These are phyloP conservation scores for Thermomyces lanuginosus DNA, from an alignment of 2,329 filamentous ascomycete species.

Conservation along the genomic window DNA sequence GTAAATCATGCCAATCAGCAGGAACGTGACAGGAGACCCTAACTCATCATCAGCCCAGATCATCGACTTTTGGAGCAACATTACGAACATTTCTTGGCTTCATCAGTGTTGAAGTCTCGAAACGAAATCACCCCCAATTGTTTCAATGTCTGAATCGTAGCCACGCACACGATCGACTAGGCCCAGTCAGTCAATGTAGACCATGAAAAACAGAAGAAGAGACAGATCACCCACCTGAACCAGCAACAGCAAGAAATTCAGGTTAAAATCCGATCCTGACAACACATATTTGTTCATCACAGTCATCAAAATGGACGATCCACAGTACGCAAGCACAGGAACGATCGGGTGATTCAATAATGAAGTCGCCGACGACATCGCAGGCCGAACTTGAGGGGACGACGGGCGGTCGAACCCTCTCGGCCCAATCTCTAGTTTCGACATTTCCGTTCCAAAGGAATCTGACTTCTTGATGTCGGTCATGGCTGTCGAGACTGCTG, in stretches of 20 bases:
- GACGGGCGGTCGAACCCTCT: constrained; percentile 3
- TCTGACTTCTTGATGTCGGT: constrained; percentile 75
- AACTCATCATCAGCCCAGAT: not conserved
- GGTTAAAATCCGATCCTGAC: constrained; percentile 77
- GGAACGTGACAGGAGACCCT: constrained; percentile 94
- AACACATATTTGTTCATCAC: constrained; percentile 99
- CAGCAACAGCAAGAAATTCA: constrained; percentile 88
- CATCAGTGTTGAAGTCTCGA: constrained; percentile 67
- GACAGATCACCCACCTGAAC: constrained; percentile 54
- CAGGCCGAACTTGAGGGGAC: not conserved
- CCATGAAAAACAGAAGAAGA: not conserved
- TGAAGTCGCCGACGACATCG: constrained; percentile 12
- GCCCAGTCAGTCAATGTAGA: constrained; percentile 3
- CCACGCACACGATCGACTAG: constrained; percentile 76
- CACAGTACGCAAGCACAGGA: constrained; percentile 79
- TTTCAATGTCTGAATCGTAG: constrained; percentile 71
- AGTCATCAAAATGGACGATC: constrained; percentile 96
- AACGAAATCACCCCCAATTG: constrained; percentile 66
- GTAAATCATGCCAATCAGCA: constrained; percentile 98
- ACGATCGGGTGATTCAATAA: constrained; percentile 60
- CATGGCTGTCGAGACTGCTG: constrained; percentile 38
- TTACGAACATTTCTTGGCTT: constrained; percentile 75
- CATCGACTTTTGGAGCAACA: constrained; percentile 2
- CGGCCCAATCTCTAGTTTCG: constrained; percentile 39
- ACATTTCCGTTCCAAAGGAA: constrained; percentile 57